Conservation (phyloP, 805 yeast species). For the Kazachstania bromeliacearum region DNA sequence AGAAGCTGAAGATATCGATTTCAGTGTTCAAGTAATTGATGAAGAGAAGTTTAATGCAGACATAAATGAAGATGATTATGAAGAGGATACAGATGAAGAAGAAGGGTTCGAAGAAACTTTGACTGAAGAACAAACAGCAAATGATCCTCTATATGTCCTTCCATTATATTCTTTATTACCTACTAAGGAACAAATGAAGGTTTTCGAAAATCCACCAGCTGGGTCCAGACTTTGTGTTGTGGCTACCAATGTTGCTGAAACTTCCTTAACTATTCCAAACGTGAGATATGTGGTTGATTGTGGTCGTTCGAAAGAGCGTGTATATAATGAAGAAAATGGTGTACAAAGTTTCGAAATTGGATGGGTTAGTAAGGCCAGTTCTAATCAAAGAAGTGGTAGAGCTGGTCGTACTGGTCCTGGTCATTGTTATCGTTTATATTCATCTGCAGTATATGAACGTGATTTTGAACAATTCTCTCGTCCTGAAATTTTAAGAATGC, state of each 20-base stretch:
- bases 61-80: slow-evolving; percentile 31
- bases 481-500: slow-evolving; percentile 92
- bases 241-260: slow-evolving; percentile 97
- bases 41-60: slow-evolving; percentile 29
- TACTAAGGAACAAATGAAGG: slow-evolving; percentile 90
- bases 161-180: slow-evolving; percentile 91
- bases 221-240: slow-evolving; percentile 85
- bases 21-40: slow-evolving; percentile 39
- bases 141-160: slow-evolving; percentile 77
- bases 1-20: slow-evolving; percentile 86
- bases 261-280: slow-evolving; percentile 93
- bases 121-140: slow-evolving; percentile 59
- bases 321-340: slow-evolving; percentile 71
- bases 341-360: slow-evolving; percentile 86
- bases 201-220: slow-evolving; percentile 74
- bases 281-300: slow-evolving; percentile 90
- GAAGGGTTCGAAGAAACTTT: slow-evolving; percentile 60
- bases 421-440: slow-evolving; percentile 83
- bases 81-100: slow-evolving; percentile 36
- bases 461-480: slow-evolving; percentile 73
- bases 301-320: slow-evolving; percentile 87
- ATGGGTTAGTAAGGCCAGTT: slow-evolving; percentile 93
- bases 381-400: slow-evolving; percentile 92
- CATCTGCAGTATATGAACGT: slow-evolving; percentile 87
- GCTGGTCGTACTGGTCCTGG: slow-evolving; percentile 99